Conservation (phyloP, 164 flowering plant genomes). For the Piper betle region DNA sequence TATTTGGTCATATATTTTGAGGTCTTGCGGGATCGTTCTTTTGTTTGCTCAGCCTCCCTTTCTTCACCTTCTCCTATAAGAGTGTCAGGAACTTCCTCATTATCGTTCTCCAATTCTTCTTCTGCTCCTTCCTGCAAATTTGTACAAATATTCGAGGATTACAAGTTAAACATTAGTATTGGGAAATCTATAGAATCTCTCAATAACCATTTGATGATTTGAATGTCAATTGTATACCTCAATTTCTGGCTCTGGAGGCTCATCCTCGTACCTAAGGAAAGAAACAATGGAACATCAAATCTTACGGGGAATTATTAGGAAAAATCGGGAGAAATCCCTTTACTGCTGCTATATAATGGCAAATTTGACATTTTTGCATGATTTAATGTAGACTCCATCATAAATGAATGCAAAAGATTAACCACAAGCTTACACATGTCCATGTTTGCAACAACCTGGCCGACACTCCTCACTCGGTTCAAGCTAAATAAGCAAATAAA, state of each 20-base stretch:
- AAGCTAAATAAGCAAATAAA: too few species aligned
- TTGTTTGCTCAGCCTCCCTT: slow-evolving; percentile 21
- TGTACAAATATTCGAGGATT: neutral
- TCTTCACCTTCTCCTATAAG: slow-evolving; percentile 26
- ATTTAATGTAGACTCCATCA: too few species aligned
- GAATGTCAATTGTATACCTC: neutral
- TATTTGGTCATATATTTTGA: slow-evolving; percentile 55
- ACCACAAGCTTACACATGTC: too few species aligned
- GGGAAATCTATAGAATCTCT: neutral
- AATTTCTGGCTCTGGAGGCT: neutral
- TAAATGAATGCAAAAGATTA: too few species aligned
- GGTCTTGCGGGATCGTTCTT: slow-evolving; percentile 33
- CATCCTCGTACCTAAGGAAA: neutral
- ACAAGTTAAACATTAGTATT: too few species aligned
- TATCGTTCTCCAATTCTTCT: slow-evolving; percentile 27
- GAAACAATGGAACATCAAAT: neutral
- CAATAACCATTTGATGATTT: neutral
- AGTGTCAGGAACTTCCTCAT: slow-evolving; percentile 36
- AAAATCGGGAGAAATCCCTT: neutral
- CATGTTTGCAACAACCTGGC: too few species aligned
- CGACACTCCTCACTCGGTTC: too few species aligned
- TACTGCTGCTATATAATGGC: neutral
- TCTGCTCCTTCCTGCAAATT: slow-evolving; percentile 37
- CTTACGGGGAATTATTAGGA: too few species aligned
- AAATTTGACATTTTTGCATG: too few species aligned